Base-by-base conservation (phyloP, 805 yeast species). In the Lipomyces kockii region DNA sequence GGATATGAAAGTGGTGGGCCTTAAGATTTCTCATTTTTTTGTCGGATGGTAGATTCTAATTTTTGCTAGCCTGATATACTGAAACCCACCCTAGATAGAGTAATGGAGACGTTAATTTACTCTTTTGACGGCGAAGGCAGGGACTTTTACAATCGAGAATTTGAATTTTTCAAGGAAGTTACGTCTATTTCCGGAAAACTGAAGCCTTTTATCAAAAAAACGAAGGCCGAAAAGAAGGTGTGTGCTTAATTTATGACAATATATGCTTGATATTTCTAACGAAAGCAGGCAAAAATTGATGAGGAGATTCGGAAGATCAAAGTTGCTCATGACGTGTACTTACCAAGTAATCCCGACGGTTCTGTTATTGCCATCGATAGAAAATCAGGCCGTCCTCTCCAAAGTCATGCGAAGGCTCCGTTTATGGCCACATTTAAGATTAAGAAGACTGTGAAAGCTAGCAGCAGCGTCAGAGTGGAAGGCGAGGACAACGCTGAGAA, bases 401-500 rank as follows among this genome's bases (percentile, higher is more conserved):
- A 95, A 79, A 91, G 97, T 12, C 99, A 95, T 78, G 99, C 99
- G 14, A 95, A 95, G 77, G 98, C 99, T 0, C 99, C 99, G 51
- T 95, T 92, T 77, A 85, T 95, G 93, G 99, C 99, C 0, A 89
- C 97, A 0, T 95, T 95, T 83, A 90, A 87, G 78, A 92, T 95
- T 72, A 84, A 85, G 58, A 88, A 67, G 61, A 65, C 27, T 8
- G 61, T 69, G 53, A 62, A 62, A 58, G 60, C 64, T 12, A 57
- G 62, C 22, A 64, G 57, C 51, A 67, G 63, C 7, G 76, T 82
- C 8, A 76, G 72, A 5, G 76, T 74, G 4, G 78, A 76, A 35
- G 75, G 73, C 7, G 75, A 71, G 20, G 74, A 68, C n/a, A 70
- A 54, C 27, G 57, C 61, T 22, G 66, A 63, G 54, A 54, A 29